Evolutionary conservation across 495 filamentous ascomycete genomes (phyloP), one percentile per base, ranked within the genome.

Genomic region (Articulospora tetracladia): DNA sequence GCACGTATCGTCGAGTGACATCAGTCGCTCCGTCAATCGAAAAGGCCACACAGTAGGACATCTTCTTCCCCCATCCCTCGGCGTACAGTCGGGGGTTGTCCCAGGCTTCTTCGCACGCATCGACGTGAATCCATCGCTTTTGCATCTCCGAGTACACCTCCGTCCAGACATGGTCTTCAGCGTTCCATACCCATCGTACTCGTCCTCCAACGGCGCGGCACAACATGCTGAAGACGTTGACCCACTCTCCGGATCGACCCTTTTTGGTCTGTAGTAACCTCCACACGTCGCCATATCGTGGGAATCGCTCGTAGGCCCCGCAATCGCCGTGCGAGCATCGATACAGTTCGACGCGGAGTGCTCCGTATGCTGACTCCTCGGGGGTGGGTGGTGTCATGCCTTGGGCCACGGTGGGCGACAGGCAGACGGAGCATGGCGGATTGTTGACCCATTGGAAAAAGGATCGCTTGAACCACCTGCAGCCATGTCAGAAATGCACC

Each of bases 381-480:
- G 89, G 88, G 1, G 85, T 87, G 4, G 95, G 93, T 10, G 89
- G 84, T 1, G 91, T 89, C 80, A 88, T 86, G 41, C 92, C 93
- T 55, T 85, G 82, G 3, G 85, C 84, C 50, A 90, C 82, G 0
- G 94, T 98, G n/a, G 92, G 91, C 55, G 84, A 88, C 57, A 83
- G 73, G 70, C 94, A 99, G 23, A 77, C 74, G 10, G 87, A 81
- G 74, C 94, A 99, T 23, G 85, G 80, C 0, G 94, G 94, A 68
- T 98, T 97, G 75, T 96, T 95, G 66, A 99, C 90, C 83, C 91
- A 99, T 57, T 88, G 85, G 76, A 99, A 99, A 76, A 98, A 98
- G 11, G 86, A 84, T 51, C 88, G 81, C 74, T 91, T 93, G 77
- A 97, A 99, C 95, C 94, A 99, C 74, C 92, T 96, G 60, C 60